Percentiles rank a stretch among this genome's conserved stretches.
These are phyloP conservation scores for Xylaria grammica DNA, from an alignment of 495 filamentous ascomycete species.

Conservation along the genomic window DNA sequence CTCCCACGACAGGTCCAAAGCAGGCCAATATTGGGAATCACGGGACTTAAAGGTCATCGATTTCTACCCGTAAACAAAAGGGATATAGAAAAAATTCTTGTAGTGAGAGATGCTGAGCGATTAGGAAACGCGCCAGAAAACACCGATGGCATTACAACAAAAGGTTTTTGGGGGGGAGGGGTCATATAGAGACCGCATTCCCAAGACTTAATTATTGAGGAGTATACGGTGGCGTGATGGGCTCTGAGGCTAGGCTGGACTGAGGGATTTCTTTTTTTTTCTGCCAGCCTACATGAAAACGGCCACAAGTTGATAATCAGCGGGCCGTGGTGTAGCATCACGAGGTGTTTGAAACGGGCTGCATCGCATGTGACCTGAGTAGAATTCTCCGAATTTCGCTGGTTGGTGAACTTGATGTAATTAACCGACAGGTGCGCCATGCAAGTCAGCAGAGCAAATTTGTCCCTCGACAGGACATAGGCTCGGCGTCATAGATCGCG, in stretches of 20 bases:
- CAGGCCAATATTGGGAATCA: too few species aligned
- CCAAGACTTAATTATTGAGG: too few species aligned
- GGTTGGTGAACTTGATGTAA: background rate
- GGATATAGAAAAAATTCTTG: too few species aligned
- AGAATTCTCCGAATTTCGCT: background rate
- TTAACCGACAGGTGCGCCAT: slow-evolving; percentile 7
- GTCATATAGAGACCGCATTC: too few species aligned
- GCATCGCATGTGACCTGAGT: background rate
- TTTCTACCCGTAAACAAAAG: too few species aligned
- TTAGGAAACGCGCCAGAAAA: too few species aligned
- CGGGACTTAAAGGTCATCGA: too few species aligned
- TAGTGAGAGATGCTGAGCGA: too few species aligned
- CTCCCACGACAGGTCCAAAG: too few species aligned
- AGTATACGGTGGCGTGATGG: background rate
- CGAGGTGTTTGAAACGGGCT: background rate
- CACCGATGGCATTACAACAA: too few species aligned
- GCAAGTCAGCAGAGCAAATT: slow-evolving; percentile 6
- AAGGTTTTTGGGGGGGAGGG: too few species aligned
- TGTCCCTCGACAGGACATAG: background rate
- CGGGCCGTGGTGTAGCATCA: background rate
- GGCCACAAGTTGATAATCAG: background rate
- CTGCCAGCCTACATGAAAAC: background rate
- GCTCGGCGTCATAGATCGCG: background rate
- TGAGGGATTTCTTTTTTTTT: background rate
- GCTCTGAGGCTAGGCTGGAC: background rate